Evolutionary conservation across 2,329 filamentous ascomycete genomes (phyloP).

Genomic region (Nothomitra cinnamomea): DNA sequence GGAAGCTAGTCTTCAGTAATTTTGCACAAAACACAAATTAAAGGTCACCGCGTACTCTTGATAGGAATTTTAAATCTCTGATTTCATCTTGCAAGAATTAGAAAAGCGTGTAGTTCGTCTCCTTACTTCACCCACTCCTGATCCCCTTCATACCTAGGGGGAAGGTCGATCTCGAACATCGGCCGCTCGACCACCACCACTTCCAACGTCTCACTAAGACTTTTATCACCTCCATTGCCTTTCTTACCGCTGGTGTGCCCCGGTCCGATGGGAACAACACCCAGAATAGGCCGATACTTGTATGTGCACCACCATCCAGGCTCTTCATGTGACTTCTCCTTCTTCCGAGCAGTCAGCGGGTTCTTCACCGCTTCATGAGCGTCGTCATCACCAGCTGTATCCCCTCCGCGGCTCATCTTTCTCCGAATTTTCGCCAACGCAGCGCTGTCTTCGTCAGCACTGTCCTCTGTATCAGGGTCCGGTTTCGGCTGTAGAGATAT

Average conservation of each 20-base stretch:
- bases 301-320: slow-evolving; percentile 59
- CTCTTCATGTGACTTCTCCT: slow-evolving; percentile 7
- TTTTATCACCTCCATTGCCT: slow-evolving; percentile 19
- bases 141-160: slow-evolving; percentile 49
- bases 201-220: slow-evolving; percentile 35
- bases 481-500: slow-evolving; percentile 17
- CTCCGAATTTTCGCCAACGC: slow-evolving; percentile 11
- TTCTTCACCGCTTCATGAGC: neutral
- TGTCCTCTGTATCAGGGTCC: slow-evolving; percentile 13
- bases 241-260: slow-evolving; percentile 26
- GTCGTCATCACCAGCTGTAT: slow-evolving; percentile 12
- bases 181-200: slow-evolving; percentile 81
- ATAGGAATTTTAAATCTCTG: neutral
- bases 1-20: neutral
- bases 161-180: slow-evolving; percentile 63
- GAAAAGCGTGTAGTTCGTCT: neutral
- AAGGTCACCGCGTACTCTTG: neutral
- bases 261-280: slow-evolving; percentile 40
- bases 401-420: slow-evolving; percentile 17
- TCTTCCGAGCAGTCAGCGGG: neutral
- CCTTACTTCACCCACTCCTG: slow-evolving; percentile 22
- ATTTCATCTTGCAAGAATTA: neutral
- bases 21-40: neutral
- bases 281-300: slow-evolving; percentile 89
- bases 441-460: slow-evolving; percentile 18